Evolutionary conservation across 148 eudicot species (phyloP), one percentile per base, ranked within the genome.

Genomic region (Vaccinium darrowii): DNA sequence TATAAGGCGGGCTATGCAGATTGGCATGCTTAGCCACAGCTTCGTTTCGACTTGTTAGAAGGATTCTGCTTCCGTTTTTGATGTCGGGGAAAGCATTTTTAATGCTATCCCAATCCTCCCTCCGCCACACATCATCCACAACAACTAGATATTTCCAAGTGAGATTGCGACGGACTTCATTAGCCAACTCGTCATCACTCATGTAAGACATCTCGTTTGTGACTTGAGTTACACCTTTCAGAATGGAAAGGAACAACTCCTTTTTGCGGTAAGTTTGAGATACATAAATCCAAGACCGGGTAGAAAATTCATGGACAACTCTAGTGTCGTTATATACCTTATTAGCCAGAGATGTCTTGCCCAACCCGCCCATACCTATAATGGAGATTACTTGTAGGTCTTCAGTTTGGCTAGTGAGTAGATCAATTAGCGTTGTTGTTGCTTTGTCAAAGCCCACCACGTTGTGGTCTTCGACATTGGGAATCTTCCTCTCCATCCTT

Each of bases 381-480:
- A 39, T 39, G 43, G 43, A 39, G 43, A 39, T 39, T 39, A 39
- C 43, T 39, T 39, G 43, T 39, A 39, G 43, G 43, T 2, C 43
- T 14, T 78, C 43, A 51, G 21, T 25, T 8, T 39, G 21, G 13
- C 62, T 39, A 8, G 23, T 88, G 25, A 91, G 87, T 53, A 54
- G 83, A 36, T 80, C 69, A 4, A 84, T 80, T 47, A 91, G 33
- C 5, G 49, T 85, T 57, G 85, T 43, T 6, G 87, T 86, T 73
- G 74, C 91, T 57, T 89, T 87, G 7, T 84, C 85, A 30, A 91
- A 91, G 4, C 93, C 91, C 14, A 89, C 89, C 51, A 85, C 89
- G 23, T 87, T 65, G 21, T 89, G 87, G 81, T 89, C 86, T 82
- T 85, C 89, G 0, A 85, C 86, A 2, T 51, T 43, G 10, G 82